A percentile compares a stretch with the other conserved stretches of the same genome.
These are phyloP conservation scores for Scalesia atractyloides DNA, from an alignment of 129 eudicot species.

Conservation along the genomic window DNA sequence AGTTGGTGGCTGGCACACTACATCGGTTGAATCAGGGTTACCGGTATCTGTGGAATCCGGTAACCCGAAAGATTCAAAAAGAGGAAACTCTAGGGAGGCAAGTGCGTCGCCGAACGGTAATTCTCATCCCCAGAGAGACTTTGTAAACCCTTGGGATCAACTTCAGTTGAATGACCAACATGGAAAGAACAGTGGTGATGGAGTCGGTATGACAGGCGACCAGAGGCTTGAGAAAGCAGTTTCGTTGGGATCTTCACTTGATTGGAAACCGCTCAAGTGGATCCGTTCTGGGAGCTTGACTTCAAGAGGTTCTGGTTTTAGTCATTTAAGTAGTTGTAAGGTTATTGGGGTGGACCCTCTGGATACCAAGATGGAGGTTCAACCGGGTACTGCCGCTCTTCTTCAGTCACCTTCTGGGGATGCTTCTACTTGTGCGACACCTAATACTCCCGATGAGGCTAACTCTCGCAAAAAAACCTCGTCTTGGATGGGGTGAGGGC, in stretches of 20 bases:
- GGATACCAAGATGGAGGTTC: constrained; percentile 51
- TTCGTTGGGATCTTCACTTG: constrained; percentile 52
- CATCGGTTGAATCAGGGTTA: constrained; percentile 51
- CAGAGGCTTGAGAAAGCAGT: constrained; percentile 58
- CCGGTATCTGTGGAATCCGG: constrained; percentile 36
- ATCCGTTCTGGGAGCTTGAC: constrained; percentile 78
- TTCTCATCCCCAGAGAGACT: constrained; percentile 47
- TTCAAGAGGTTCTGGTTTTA: constrained; percentile 73
- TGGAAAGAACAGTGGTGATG: constrained; percentile 49
- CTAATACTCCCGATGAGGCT: constrained; percentile 58
- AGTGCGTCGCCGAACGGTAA: constrained; percentile 53
- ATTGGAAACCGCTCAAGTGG: constrained; percentile 95
- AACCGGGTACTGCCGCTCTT: constrained; percentile 29
- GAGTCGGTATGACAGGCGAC: constrained; percentile 37
- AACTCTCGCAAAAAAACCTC: constrained; percentile 78
- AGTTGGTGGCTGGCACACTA: constrained; percentile 64
- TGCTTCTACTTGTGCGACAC: constrained; percentile 45
- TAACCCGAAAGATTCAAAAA: constrained; percentile 58
- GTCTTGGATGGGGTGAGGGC: constrained; percentile 99
- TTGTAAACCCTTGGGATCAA: constrained; percentile 48
- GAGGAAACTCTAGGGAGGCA: constrained; percentile 50
- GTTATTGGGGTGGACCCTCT: constrained; percentile 52
- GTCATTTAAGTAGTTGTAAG: constrained; percentile 79
- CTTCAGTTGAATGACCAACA: constrained; percentile 51
- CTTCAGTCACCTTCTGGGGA: constrained; percentile 62